Percentiles rank a stretch among this genome's conserved stretches.
These are phyloP conservation scores for Blepharisma undulans DNA, from an alignment of 169 alveolate genomes.

Conservation along the genomic window DNA sequence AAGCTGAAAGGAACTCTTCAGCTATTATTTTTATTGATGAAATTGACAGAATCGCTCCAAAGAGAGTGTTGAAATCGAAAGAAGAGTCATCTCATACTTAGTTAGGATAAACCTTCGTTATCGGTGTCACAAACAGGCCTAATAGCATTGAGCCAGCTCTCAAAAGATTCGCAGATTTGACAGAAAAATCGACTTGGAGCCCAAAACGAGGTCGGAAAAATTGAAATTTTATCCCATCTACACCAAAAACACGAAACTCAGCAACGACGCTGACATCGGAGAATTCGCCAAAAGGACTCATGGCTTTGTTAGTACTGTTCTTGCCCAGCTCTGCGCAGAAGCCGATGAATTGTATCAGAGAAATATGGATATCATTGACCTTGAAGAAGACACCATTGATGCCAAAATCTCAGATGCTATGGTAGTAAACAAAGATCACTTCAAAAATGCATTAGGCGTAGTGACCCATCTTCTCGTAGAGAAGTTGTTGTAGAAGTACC, in stretches of 20 bases:
- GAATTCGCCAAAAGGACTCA: conserved; percentile 98
- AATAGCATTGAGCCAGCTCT: conserved; percentile 99
- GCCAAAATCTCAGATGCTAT: conserved; percentile 96
- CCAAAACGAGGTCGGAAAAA: conserved; percentile 99
- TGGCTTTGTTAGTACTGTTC: conserved; percentile 98
- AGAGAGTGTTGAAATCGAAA: conserved; percentile 99
- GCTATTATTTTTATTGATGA: conserved; percentile 99
- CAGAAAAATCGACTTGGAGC: conserved; percentile 99
- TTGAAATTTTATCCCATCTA: conserved; percentile 98
- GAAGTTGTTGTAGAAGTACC: conserved; percentile 99
- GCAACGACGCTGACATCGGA: conserved; percentile 97
- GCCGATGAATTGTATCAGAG: conserved; percentile 99
- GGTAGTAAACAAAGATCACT: conserved; percentile 99
- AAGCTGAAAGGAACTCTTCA: conserved; percentile 98
- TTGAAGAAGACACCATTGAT: conserved; percentile 99
- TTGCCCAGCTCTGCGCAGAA: conserved; percentile 97
- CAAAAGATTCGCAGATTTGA: conserved; percentile 98
- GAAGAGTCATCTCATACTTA: conserved; percentile 98
- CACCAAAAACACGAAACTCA: conserved; percentile 98
- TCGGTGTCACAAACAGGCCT: conserved; percentile 97
- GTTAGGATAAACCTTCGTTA: conserved; percentile 98
- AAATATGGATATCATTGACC: conserved; percentile 99
- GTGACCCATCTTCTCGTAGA: conserved; percentile 96
- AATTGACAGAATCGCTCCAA: conserved; percentile 99
- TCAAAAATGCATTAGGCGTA: conserved; percentile 95